Evolutionary conservation across 805 yeast genomes (phyloP).

Genomic region (Saturnispora serradocipensis): DNA sequence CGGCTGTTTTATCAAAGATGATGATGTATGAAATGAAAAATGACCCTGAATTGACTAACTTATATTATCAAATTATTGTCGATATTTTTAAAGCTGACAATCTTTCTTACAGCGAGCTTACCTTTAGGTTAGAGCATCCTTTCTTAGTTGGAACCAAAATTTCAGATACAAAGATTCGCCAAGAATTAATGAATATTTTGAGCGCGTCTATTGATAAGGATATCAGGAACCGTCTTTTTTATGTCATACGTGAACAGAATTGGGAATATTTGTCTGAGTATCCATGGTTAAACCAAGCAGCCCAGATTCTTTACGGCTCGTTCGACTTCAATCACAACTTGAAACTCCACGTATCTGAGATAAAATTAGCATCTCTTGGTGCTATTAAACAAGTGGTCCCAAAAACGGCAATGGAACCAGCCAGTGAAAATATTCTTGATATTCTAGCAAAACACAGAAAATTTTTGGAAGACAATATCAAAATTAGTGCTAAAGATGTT

Average conservation of each 20-base stretch:
- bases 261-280: slow-evolving; percentile 95
- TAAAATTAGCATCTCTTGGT: slow-evolving; percentile 44
- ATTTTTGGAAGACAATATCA: slow-evolving; percentile 19
- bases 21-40: slow-evolving; percentile 85
- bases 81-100: slow-evolving; percentile 78
- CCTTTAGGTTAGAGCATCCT: slow-evolving; percentile 94
- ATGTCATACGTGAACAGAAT: slow-evolving; percentile 88
- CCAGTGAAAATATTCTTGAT: slow-evolving; percentile 10
- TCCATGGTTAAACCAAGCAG: slow-evolving; percentile 91
- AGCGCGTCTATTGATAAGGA: slow-evolving; percentile 71
- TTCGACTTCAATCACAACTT: slow-evolving; percentile 46
- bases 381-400: slow-evolving; percentile 32
- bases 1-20: slow-evolving; percentile 89
- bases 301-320: slow-evolving; percentile 76
- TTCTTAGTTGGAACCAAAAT: slow-evolving; percentile 88
- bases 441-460: slow-evolving; percentile 19
- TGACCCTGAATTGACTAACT: slow-evolving; percentile 65
- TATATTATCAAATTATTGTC: slow-evolving; percentile 77
- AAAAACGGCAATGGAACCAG: slow-evolving; percentile 8
- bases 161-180: slow-evolving; percentile 64
- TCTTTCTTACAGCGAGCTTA: slow-evolving; percentile 74
- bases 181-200: slow-evolving; percentile 69
- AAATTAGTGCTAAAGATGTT: slow-evolving; percentile 49
- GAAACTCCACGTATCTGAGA: slow-evolving; percentile 37
- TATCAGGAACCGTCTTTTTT: slow-evolving; percentile 68